Conservation (phyloP, 108 stramenopile species). For the Stephanodiscus triporus region DNA sequence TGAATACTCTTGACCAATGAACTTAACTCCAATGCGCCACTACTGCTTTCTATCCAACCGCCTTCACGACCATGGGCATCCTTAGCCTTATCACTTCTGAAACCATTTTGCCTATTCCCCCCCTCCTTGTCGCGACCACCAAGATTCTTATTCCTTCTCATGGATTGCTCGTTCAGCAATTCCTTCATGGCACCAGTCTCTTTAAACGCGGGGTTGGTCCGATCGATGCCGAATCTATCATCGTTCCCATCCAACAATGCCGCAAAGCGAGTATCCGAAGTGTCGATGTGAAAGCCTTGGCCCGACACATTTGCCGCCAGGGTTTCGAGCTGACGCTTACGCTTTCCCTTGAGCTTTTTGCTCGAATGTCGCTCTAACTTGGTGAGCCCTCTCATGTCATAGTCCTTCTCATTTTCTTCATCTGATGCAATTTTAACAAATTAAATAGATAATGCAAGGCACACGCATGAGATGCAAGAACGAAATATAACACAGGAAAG, state of each 20-base stretch:
- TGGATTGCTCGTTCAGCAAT: slow-evolving; percentile 81
- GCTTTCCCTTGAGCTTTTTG: slow-evolving; percentile 77
- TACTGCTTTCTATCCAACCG: slow-evolving; percentile 19
- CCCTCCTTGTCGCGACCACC: slow-evolving; percentile 16
- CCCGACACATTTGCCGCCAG: slow-evolving; percentile 75
- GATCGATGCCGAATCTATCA: slow-evolving; percentile 92
- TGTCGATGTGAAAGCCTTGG: slow-evolving; percentile 82
- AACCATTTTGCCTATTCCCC: background rate
- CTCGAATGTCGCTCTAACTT: slow-evolving; percentile 78
- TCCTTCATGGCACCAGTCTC: slow-evolving; percentile 90
- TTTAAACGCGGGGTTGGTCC: slow-evolving; percentile 84
- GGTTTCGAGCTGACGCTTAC: slow-evolving; percentile 83
- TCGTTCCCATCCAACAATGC: slow-evolving; percentile 89
- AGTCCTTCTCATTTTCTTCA: slow-evolving; percentile 75
- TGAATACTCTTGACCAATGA: slow-evolving; percentile 72
- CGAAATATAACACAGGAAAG: slow-evolving; percentile 2
- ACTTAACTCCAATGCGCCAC: slow-evolving; percentile 56
- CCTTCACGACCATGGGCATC: slow-evolving; percentile 1
- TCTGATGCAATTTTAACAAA: slow-evolving; percentile 23
- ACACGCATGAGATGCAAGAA: background rate
- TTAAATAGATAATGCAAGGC: background rate
- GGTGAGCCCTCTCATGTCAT: slow-evolving; percentile 83
- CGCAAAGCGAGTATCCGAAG: slow-evolving; percentile 84
- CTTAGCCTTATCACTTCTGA: slow-evolving; percentile 3
- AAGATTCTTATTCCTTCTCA: slow-evolving; percentile 78